Base-by-base conservation (phyloP, 768 basidiomycete genomes). In the Agaricus subrufescens region DNA sequence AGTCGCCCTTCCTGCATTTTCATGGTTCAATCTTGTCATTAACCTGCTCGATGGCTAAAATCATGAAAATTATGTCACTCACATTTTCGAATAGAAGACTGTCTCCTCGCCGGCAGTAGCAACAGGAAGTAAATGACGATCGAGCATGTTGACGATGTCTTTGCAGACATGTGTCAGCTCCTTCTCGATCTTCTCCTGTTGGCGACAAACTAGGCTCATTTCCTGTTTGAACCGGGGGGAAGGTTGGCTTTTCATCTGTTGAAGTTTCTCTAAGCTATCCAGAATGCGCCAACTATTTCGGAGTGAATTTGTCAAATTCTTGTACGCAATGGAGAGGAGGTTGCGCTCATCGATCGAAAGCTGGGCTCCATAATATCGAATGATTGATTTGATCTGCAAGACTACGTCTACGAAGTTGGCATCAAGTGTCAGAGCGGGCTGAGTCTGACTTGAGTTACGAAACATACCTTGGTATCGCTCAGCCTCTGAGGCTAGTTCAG, bases 41-140 rank as follows among this genome's bases (percentile, higher is more conserved):
- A 14, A 14, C 29, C 14, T 25, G 12, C 29, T n/a, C 46, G 3
- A 48, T 30, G 46, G 12, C 4, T 5, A 19, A 6, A 6, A n/a
- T 9, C 3, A 49, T 53, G 11, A 19, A 6, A 6, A n/a, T 9
- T 2, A 49, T 53, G 19, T 6, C 25, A 67, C 82, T 70, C 63
- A 88, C 89, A 93, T 86, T 75, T 95, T 94, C 67, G 83, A 86
- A 76, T 94, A 94, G 75, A 94, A 94, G 31, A 93, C 93, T 60
- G 82, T 85, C 70, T 87, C 86, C 70, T 94, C 91, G 43, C 92
- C 91, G 14, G 80, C 76, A 60, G 77, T 81, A 7, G 91, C 91
- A 14, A 66, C 64, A 9, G 70, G 69, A 4, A 75, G 60, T 15
- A 75, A 68, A 31, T 72, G 65, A 27, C 77, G 74, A 52, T 92